A percentile compares a stretch with the other conserved stretches of the same genome.
These are phyloP conservation scores for Protea cynaroides DNA, from an alignment of 164 flowering plant species.

Conservation along the genomic window DNA sequence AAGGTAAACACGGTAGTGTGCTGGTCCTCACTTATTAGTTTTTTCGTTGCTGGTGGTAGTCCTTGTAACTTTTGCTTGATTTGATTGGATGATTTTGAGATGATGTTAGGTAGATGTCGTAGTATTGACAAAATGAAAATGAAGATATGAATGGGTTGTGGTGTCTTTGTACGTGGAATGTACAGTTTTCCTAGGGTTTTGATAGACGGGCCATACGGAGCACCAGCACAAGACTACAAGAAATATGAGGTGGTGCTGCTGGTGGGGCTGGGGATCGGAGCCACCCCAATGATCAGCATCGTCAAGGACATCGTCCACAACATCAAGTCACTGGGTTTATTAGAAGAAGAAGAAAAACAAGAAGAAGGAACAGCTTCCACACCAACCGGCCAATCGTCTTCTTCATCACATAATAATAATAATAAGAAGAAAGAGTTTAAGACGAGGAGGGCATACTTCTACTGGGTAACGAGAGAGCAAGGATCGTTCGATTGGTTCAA, in stretches of 20 bases:
- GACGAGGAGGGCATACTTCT: slow-evolving; percentile 52
- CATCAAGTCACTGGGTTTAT: slow-evolving; percentile 24
- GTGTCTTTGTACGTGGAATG: too few species aligned
- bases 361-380: slow-evolving; percentile 16
- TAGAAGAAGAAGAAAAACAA: slow-evolving; percentile 15
- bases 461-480: slow-evolving; percentile 67
- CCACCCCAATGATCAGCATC: slow-evolving; percentile 90
- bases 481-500: slow-evolving; percentile 66
- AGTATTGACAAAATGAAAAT: too few species aligned
- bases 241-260: slow-evolving; percentile 76
- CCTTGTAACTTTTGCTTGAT: too few species aligned
- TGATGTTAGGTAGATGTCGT: too few species aligned
- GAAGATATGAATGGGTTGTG: too few species aligned
- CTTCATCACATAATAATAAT: too few species aligned
- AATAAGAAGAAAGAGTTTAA: slow-evolving; percentile 18
- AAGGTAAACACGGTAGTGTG: too few species aligned
- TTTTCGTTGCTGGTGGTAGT: too few species aligned
- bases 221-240: slow-evolving; percentile 98
- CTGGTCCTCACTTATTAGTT: too few species aligned
- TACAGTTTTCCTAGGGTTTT: slow-evolving; percentile 65
- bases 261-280: slow-evolving; percentile 91
- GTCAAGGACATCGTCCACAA: slow-evolving; percentile 82
- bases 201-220: slow-evolving; percentile 93
- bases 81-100: too few species aligned
- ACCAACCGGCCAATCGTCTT: too few species aligned